Conservation (phyloP, 331 rosid species). For the Erythrophleum ivorense region DNA sequence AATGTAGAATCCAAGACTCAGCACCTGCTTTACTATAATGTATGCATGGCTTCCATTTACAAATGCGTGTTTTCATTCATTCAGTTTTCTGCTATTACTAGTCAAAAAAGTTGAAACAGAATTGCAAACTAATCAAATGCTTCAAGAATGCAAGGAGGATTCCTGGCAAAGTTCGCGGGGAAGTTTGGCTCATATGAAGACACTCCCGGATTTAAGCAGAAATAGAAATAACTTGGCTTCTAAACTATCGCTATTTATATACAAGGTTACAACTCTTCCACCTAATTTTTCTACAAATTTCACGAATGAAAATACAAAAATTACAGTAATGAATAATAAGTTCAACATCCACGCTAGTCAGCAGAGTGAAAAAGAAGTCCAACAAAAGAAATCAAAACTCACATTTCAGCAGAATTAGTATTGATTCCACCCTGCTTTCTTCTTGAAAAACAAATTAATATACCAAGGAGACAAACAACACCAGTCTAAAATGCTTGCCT, state of each 20-base stretch:
- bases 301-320: conserved; percentile 50
- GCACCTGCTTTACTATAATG: background rate
- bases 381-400: conserved; percentile 48
- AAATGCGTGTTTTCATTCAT: conserved; percentile 8
- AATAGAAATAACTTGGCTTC: conserved; percentile 57
- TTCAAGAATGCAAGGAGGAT: background rate
- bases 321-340: conserved; percentile 48
- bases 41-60: conserved; percentile 1
- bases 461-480: conserved; percentile 62
- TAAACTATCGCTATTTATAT: conserved; percentile 64
- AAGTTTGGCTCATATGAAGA: conserved; percentile 19
- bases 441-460: conserved; percentile 65
- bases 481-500: conserved; percentile 59
- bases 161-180: conserved; percentile 18
- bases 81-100: conserved; percentile 11
- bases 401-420: conserved; percentile 55
- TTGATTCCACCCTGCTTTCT: conserved; percentile 49
- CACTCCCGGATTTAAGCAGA: conserved; percentile 45
- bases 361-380: conserved; percentile 46
- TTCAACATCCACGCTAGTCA: conserved; percentile 51
- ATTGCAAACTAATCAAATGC: background rate
- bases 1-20: too few species aligned
- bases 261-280: conserved; percentile 71
- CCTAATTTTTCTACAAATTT: conserved; percentile 56
- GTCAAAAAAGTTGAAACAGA: conserved; percentile 21